Conservation (phyloP, 2,329 filamentous ascomycete species). For the Microcyclosporella mali region DNA sequence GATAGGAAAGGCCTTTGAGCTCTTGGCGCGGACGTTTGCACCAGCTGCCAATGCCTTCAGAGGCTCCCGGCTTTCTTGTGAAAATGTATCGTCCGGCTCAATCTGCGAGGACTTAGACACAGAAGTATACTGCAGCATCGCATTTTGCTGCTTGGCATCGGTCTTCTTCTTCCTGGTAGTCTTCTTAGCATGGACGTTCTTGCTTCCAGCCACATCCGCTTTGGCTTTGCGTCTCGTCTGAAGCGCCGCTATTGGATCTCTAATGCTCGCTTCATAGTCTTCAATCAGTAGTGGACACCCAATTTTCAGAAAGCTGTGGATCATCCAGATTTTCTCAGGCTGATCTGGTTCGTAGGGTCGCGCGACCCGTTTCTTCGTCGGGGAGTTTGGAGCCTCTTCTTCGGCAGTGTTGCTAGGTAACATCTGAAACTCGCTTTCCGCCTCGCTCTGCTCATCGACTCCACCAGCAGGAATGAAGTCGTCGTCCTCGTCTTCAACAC, state of each 20-base stretch:
- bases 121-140: slow-evolving; percentile 9
- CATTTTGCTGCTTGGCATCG: slow-evolving; percentile 7
- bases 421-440: slow-evolving; percentile 21
- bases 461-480: slow-evolving; percentile 34
- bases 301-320: slow-evolving; percentile 56
- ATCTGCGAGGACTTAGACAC: slow-evolving; percentile 15
- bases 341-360: slow-evolving; percentile 58
- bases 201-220: slow-evolving; percentile 12
- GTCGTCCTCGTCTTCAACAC: slow-evolving; percentile 63
- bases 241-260: slow-evolving; percentile 25
- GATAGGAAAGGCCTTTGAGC: background rate
- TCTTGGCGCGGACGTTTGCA: slow-evolving; percentile 7
- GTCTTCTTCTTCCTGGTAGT: slow-evolving; percentile 11
- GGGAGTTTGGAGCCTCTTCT: slow-evolving; percentile 29
- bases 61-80: slow-evolving; percentile 8
- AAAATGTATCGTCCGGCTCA: slow-evolving; percentile 1
- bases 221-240: slow-evolving; percentile 22
- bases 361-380: slow-evolving; percentile 41
- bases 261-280: slow-evolving; percentile 53
- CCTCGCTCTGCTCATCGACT: slow-evolving; percentile 32
- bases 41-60: slow-evolving; percentile 7
- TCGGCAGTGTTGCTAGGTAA: slow-evolving; percentile 15
- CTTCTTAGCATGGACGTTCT: slow-evolving; percentile 18
- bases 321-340: slow-evolving; percentile 62
- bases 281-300: slow-evolving; percentile 61